Base-by-base conservation (phyloP, 1,284 basidiomycete species). In the Ceratobasidium theobromae region DNA sequence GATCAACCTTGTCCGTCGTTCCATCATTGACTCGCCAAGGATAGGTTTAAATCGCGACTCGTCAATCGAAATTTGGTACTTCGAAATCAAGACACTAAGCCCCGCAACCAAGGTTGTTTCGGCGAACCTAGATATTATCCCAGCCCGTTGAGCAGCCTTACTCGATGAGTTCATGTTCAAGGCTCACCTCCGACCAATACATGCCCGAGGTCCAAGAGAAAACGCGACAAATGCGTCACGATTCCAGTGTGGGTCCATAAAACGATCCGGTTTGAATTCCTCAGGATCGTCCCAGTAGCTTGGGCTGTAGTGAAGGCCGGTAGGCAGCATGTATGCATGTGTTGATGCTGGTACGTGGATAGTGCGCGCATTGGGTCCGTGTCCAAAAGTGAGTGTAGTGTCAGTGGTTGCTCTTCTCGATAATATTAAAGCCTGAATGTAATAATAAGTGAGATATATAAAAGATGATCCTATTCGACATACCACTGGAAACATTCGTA, bases 191-290 rank as follows among this genome's bases (percentile, higher is more conserved):
- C 49, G 32, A 41, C 74, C 75, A 46, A 75, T 72, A 65, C 75
- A 76, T 16, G 70, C 67, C 41, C 74, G 65, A 9, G 65, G 57
- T 4, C 75, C 75, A n/a, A 69, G 55, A 3, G 70, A 69, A 69
- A 75, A 76, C 12, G 72, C 70, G 1, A 72, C 64, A 53, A 73
- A 65, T 35, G 60, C 60, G 23, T 65, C 60, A 18, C 60, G 48
- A 46, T 70, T 67, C 18, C 48, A 30, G 9, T 68, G 64, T 8
- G 60, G 67, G 23, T 71, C 68, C 18, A 75, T 65, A 45, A 72
- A 73, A 33, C 74, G 69, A 16, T 69, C 68, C 23, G 74, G 74
- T 45, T 71, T 66, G 69, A 71, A 76, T 1, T 67, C 60, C 25
- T 66, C 48, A 3, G 72, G 69, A 32, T 73, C 68, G 14, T 64